A percentile compares a stretch with the other conserved stretches of the same genome.
These are phyloP conservation scores for Penicillium nordicum DNA, from an alignment of 2,329 filamentous ascomycete genomes.

Conservation along the genomic window DNA sequence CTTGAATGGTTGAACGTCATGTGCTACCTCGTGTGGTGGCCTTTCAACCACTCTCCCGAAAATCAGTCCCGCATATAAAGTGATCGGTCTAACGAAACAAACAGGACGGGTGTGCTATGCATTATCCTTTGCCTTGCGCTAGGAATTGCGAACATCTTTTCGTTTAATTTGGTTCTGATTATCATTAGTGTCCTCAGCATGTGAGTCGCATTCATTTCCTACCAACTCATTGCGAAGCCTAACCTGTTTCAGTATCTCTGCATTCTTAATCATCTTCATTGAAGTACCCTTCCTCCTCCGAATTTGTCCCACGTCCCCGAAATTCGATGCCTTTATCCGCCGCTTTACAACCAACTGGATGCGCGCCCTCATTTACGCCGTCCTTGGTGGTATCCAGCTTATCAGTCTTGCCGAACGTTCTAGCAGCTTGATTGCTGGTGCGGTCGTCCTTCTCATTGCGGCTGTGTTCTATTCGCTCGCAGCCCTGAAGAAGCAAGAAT, in stretches of 20 bases:
- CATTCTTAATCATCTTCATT: constrained; percentile 75
- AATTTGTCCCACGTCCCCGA: constrained; percentile 91
- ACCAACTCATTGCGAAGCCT: constrained; percentile 31
- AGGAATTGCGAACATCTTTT: constrained; percentile 66
- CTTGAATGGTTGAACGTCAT: not conserved
- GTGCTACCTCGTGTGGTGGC: not conserved
- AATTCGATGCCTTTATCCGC: constrained; percentile 86
- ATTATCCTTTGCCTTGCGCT: constrained; percentile 65
- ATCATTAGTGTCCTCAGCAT: constrained; percentile 58
- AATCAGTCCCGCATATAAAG: not conserved
- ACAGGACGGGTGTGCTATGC: constrained; percentile 54
- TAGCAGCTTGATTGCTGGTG: constrained; percentile 80
- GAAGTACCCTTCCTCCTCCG: constrained; percentile 92
- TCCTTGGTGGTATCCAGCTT: constrained; percentile 82
- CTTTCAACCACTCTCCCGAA: not conserved
- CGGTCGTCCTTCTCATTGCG: constrained; percentile 73
- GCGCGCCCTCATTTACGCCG: constrained; percentile 79
- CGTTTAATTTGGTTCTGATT: constrained; percentile 55
- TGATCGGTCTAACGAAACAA: constrained; percentile 14
- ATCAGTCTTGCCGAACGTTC: constrained; percentile 64
- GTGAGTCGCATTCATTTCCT: constrained; percentile 40
- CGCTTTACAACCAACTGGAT: constrained; percentile 95
- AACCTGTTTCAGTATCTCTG: constrained; percentile 59
- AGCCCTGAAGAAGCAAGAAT: constrained; percentile 45
- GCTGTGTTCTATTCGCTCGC: constrained; percentile 67